phyloP scores from a whole-genome alignment of 768 basidiomycete genomes.

The Imleria badia region DNA sequence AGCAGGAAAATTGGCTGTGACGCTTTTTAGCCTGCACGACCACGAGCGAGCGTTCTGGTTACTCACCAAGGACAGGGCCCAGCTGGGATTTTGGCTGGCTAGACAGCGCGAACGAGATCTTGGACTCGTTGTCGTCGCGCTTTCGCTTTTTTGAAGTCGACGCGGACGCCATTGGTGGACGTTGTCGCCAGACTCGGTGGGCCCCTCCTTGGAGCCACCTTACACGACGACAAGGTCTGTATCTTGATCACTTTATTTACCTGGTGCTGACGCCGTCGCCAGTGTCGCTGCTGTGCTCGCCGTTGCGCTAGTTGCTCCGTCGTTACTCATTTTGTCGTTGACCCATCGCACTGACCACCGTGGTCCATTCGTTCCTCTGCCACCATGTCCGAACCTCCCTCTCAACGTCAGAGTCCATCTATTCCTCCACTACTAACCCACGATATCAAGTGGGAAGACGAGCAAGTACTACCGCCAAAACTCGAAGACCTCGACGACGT shows the following conservation, averaged over 20 bases:
- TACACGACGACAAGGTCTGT: constrained; percentile 26
- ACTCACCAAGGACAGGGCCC: constrained; percentile 56
- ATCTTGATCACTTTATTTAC: background rate
- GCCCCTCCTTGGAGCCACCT: constrained; percentile 12
- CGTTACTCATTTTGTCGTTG: constrained; percentile 26
- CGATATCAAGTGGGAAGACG: constrained; percentile 16
- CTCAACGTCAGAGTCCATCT: constrained; percentile 30
- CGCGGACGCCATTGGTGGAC: constrained; percentile 25
- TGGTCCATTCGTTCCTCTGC: constrained; percentile 15
- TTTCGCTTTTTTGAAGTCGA: constrained; percentile 49
- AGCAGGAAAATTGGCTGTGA: constrained; percentile 63
- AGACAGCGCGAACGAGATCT: constrained; percentile 39
- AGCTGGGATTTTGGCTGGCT: constrained; percentile 35
- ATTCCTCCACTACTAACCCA: constrained; percentile 7
- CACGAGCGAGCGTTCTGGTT: constrained; percentile 18
- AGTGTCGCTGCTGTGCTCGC: constrained; percentile 18
- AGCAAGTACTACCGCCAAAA: constrained; percentile 3
- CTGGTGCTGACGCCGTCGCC: constrained; percentile 14
- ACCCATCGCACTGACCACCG: constrained; percentile 17
- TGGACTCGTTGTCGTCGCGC: constrained; percentile 36
- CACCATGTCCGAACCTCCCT: constrained; percentile 32
- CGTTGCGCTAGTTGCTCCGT: constrained; percentile 19
- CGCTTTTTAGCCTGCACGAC: constrained; percentile 23
- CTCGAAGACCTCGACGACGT: constrained; percentile 25
- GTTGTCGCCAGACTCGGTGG: constrained; percentile 7